Conservation (phyloP, 495 filamentous ascomycete genomes). For the Aspergillus mulundensis region DNA sequence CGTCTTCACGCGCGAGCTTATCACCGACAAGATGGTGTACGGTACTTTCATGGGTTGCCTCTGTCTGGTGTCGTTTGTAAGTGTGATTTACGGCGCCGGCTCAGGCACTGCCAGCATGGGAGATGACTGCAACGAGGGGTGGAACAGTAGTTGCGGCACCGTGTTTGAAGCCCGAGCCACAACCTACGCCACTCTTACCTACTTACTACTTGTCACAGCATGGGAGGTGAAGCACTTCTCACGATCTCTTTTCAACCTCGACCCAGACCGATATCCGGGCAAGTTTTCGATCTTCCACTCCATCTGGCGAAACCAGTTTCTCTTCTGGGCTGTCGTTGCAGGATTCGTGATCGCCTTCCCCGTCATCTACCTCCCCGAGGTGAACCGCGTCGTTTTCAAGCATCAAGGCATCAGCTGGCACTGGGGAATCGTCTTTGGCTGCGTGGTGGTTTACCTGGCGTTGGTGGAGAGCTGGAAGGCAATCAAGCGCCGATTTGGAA, state of each 20-base stretch:
- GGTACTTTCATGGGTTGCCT: slow-evolving; percentile 64
- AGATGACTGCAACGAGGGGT: slow-evolving; percentile 59
- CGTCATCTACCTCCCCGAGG: slow-evolving; percentile 65
- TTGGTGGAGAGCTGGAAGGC: slow-evolving; percentile 68
- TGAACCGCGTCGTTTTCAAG: slow-evolving; percentile 70
- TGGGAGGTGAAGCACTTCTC: slow-evolving; percentile 75
- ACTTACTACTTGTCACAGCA: slow-evolving; percentile 66
- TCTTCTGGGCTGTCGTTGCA: slow-evolving; percentile 68
- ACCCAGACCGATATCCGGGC: slow-evolving; percentile 41
- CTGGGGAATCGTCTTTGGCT: slow-evolving; percentile 60
- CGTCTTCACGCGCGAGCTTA: slow-evolving; percentile 67
- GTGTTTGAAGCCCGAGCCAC: slow-evolving; percentile 76
- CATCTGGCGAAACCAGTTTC: slow-evolving; percentile 65
- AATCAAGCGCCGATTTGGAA: slow-evolving; percentile 48
- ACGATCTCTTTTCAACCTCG: slow-evolving; percentile 64
- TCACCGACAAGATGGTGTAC: slow-evolving; percentile 71
- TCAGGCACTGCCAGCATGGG: slow-evolving; percentile 58
- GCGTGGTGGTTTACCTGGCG: slow-evolving; percentile 55
- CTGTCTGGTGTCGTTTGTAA: slow-evolving; percentile 64
- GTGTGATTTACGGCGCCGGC: slow-evolving; percentile 62
- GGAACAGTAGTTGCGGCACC: slow-evolving; percentile 49
- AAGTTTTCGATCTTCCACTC: slow-evolving; percentile 58
- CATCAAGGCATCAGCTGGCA: slow-evolving; percentile 72
- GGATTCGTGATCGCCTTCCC: slow-evolving; percentile 67
- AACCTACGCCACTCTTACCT: slow-evolving; percentile 72